Evolutionary conservation across 495 filamentous ascomycete species (phyloP).

Genomic region (Friedmanniomyces simplex): DNA sequence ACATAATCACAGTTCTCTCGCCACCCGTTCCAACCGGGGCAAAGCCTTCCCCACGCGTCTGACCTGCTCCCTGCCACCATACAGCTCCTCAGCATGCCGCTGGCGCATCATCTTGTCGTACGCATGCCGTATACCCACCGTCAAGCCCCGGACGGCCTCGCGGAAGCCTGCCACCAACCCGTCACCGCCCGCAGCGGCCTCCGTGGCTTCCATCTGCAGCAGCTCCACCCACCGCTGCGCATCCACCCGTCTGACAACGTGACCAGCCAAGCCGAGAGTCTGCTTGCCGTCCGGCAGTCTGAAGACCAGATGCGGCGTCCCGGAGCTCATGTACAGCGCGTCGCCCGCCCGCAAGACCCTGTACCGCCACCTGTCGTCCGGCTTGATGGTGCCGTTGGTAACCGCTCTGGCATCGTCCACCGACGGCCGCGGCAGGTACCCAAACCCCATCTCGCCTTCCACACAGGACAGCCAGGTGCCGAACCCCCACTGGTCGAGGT

Average conservation of each 20-base stretch:
- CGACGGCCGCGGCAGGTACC: neutral
- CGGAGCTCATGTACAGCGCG: neutral
- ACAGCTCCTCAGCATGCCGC: neutral
- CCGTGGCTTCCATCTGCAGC: neutral
- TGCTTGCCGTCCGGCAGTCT: neutral
- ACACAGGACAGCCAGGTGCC: neutral
- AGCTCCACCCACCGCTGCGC: neutral
- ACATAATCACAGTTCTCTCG: neutral
- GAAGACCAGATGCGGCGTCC: neutral
- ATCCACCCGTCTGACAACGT: neutral
- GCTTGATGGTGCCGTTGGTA: neutral
- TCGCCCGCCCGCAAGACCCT: neutral
- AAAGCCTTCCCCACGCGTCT: neutral
- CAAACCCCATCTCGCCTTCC: slow-evolving; percentile 1
- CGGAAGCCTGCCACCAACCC: too few species aligned
- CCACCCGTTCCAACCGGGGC: neutral
- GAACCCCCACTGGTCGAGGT: neutral
- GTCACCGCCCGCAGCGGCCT: neutral
- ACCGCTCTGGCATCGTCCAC: neutral
- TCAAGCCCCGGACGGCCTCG: neutral
- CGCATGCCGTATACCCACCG: neutral
- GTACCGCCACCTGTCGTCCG: neutral
- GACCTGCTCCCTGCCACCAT: neutral
- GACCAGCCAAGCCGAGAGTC: neutral
- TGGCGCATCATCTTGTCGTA: neutral